Base-by-base conservation (phyloP, 257 asterid species). In the Solanum neorickii region DNA sequence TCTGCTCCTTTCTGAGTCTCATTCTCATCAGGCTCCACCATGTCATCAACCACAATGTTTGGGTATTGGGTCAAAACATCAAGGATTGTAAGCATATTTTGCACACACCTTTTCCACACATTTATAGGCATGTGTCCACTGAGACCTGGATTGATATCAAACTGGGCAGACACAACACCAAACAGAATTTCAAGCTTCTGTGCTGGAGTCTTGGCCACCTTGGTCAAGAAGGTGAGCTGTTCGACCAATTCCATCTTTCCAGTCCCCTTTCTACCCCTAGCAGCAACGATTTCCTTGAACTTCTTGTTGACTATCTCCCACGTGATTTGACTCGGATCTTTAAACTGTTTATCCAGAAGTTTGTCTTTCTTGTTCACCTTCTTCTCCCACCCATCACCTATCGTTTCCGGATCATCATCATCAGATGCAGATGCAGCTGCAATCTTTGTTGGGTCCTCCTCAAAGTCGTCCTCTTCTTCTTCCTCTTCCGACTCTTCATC, bases 131-230 rank as follows among this genome's bases (percentile, higher is more conserved):
- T 97, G 92, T 97, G 98, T 1, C 99, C 96, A 74, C 93, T 96
- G 87, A 97, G 91, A 88, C 98, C 90, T 16, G 94, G 93, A 83
- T 96, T 95, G 37, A 97, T 98, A 88, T 97, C 99, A 87, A 97
- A 97, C 88, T 95, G 99, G 0, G 97, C 98, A 46, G 99, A 97
- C 42, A 97, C 91, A 85, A 96, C 98, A 82, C 98, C 92, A 92
- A 96, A 96, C 46, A 97, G 94, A 49, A 97, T 96, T 93, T 97
- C 99, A 66, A 97, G 98, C 94, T 94, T 95, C 92, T 97, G 99
- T 3, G 99, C 98, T 46, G 99, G 99, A 31, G 99, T 97, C 92
- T 94, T 96, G 18, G 99, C 97, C 86, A 95, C 98, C 87, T 96
- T 93, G 7, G 98, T 94, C 87, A 97, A 89, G 93, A 95, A 96